These are phyloP conservation scores for Mercurialis annua DNA, from an alignment of 345 rosid genomes.

Conservation along the genomic window DNA sequence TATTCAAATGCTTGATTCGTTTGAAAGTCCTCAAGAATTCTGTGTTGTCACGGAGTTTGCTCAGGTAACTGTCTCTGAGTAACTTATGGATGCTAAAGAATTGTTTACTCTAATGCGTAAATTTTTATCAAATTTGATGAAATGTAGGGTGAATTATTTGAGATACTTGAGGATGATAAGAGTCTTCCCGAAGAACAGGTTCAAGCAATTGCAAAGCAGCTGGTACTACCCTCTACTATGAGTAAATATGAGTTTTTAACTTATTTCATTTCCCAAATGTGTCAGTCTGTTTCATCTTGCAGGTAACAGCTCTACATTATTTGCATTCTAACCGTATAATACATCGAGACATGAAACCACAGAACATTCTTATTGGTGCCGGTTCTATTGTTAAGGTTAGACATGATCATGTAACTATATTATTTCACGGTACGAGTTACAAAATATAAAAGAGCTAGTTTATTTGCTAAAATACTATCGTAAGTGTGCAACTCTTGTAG, in stretches of 20 bases:
- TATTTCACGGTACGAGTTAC: neutral
- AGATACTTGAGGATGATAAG: conserved; percentile 95
- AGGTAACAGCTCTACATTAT: conserved; percentile 93
- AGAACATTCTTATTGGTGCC: conserved; percentile 93
- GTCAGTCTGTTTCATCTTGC: conserved; percentile 18
- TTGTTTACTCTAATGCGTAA: too few relatives aligned
- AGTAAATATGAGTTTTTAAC: neutral
- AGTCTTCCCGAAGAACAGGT: conserved; percentile 97
- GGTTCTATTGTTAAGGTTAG: conserved; percentile 88
- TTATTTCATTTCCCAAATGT: conserved; percentile 9
- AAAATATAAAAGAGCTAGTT: neutral
- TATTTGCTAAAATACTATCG: neutral
- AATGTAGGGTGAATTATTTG: conserved; percentile 89
- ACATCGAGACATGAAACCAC: conserved; percentile 99
- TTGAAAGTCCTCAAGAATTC: conserved; percentile 89
- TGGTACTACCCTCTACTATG: conserved; percentile 45
- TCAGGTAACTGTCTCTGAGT: conserved; percentile 45
- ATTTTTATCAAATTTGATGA: neutral
- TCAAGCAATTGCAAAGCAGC: conserved; percentile 95
- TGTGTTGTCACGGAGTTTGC: conserved; percentile 99
- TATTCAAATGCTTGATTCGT: conserved; percentile 94
- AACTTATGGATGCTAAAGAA: too few relatives aligned
- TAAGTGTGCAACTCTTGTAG: neutral
- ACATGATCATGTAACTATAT: neutral
- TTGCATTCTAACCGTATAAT: conserved; percentile 97